Conservation (phyloP, 768 basidiomycete species). For the Suillus fuscotomentosus region DNA sequence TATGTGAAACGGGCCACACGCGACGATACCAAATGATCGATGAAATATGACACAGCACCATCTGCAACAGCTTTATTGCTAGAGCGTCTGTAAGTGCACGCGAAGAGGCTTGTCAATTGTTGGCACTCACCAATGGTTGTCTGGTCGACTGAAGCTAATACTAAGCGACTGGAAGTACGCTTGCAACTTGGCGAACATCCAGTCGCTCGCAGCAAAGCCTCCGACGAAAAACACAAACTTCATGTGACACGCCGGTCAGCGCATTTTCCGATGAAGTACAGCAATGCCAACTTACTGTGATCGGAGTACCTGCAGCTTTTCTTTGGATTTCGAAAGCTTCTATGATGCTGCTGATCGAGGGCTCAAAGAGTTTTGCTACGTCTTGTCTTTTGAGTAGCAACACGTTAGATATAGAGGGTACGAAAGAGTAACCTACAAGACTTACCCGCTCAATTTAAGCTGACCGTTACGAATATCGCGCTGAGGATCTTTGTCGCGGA, state of each 20-base stretch:
- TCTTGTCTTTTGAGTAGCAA: constrained; percentile 24
- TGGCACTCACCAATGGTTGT: constrained; percentile 50
- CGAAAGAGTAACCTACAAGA: not conserved
- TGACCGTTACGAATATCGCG: constrained; percentile 39
- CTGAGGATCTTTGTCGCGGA: constrained; percentile 36
- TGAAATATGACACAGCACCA: constrained; percentile 40
- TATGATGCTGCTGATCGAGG: constrained; percentile 37
- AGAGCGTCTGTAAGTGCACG: constrained; percentile 11
- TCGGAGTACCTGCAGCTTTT: constrained; percentile 25
- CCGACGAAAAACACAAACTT: constrained; percentile 50
- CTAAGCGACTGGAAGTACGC: constrained; percentile 35
- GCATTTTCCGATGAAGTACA: not conserved
- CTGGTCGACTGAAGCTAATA: constrained; percentile 47
- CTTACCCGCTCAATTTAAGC: constrained; percentile 38
- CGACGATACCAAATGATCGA: constrained; percentile 49
- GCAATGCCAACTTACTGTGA: constrained; percentile 28
- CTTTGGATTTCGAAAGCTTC: constrained; percentile 35
- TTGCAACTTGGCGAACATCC: constrained; percentile 44
- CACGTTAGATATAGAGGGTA: not conserved
- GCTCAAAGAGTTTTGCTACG: constrained; percentile 44
- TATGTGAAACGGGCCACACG: constrained; percentile 50
- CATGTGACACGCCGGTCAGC: not conserved
- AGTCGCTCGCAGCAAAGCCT: constrained; percentile 51
- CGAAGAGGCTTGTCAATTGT: not conserved
- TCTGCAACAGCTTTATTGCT: constrained; percentile 55